Evolutionary conservation across 257 asterid species (phyloP).

Genomic region (Solanum sitiens): DNA sequence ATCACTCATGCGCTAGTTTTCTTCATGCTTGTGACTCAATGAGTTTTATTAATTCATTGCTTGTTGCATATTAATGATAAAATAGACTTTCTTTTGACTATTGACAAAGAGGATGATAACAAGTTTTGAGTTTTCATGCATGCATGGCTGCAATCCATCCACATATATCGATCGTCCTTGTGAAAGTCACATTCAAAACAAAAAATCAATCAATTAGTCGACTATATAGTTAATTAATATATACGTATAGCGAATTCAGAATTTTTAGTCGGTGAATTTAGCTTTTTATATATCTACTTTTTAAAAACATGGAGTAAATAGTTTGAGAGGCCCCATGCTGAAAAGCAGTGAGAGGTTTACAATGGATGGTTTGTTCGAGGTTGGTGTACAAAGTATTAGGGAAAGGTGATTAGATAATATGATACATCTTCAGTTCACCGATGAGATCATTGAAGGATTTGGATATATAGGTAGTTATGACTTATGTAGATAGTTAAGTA

Average conservation of each 20-base stretch:
- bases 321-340: background rate
- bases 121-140: background rate
- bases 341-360: background rate
- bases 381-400: no score
- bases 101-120: background rate
- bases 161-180: background rate
- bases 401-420: no score
- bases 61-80: background rate
- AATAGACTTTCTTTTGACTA: background rate
- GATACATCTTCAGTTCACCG: background rate
- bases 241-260: background rate
- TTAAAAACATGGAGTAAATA: background rate
- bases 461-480: no score
- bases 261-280: background rate
- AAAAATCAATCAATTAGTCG: background rate
- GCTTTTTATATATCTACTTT: background rate
- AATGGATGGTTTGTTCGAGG: background rate
- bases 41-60: background rate
- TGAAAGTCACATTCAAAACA: background rate
- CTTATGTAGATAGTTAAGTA: no score
- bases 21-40: background rate
- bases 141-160: conserved; percentile 17
- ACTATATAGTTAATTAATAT: background rate
- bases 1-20: background rate
- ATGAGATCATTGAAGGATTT: background rate